phyloP scores from a whole-genome alignment of 108 stramenopile species.

The Asterionellopsis glacialis region DNA sequence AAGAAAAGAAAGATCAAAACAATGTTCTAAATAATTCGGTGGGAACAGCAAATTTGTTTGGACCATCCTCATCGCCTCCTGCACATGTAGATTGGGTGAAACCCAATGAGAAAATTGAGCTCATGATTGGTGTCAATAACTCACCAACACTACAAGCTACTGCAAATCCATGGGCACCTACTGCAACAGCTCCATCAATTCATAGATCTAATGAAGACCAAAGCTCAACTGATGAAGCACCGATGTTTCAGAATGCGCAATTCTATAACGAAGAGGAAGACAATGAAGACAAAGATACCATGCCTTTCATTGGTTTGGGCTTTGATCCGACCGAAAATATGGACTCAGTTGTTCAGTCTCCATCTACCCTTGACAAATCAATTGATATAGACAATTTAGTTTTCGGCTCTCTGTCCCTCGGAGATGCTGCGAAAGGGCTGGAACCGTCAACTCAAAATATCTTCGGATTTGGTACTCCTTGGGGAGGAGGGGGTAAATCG shows the following conservation, averaged over 20 bases:
- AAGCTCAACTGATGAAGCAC: slow-evolving; percentile 3
- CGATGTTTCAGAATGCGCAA: slow-evolving; percentile 1
- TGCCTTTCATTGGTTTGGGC: slow-evolving; percentile 51
- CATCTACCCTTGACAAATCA: slow-evolving; percentile 25
- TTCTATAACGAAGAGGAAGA: slow-evolving; percentile 31
- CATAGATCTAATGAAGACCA: slow-evolving; percentile 11
- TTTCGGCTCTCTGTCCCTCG: slow-evolving; percentile 28
- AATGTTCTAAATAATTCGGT: too few species aligned
- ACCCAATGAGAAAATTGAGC: slow-evolving; percentile 58
- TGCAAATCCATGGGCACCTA: slow-evolving; percentile 73
- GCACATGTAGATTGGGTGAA: slow-evolving; percentile 56
- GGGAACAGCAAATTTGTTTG: not conserved
- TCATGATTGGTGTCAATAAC: slow-evolving; percentile 48
- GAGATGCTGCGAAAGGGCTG: not conserved
- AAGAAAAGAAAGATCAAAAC: too few species aligned
- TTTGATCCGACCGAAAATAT: slow-evolving; percentile 70
- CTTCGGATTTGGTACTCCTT: not conserved
- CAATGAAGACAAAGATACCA: slow-evolving; percentile 16
- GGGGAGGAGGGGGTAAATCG: not conserved
- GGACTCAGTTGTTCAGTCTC: slow-evolving; percentile 62
- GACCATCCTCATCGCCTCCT: slow-evolving; percentile 13
- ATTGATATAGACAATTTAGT: slow-evolving; percentile 28
- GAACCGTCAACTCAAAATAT: slow-evolving; percentile 1
- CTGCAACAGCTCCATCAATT: slow-evolving; percentile 16
- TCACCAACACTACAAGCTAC: slow-evolving; percentile 64